These are phyloP conservation scores for Juglanconis sp. DNA, from an alignment of 2,329 filamentous ascomycete genomes.

Conservation along the genomic window DNA sequence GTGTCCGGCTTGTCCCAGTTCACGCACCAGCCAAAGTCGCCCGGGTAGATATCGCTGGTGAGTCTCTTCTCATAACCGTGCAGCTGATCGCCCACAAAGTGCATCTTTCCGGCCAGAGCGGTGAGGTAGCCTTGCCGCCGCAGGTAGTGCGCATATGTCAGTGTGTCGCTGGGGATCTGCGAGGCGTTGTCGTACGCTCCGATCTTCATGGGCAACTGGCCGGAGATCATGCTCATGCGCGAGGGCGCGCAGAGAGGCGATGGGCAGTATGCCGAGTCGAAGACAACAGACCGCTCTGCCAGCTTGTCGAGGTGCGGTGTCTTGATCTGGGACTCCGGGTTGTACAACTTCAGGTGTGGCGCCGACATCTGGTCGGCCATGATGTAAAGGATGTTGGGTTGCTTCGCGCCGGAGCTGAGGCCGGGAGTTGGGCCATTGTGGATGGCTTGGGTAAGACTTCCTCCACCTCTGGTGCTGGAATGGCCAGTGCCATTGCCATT, in stretches of 20 bases:
- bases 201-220: conserved; percentile 87
- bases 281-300: conserved; percentile 78
- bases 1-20: conserved; percentile 91
- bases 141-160: conserved; percentile 90
- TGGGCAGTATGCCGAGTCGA: conserved; percentile 92
- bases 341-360: conserved; percentile 88
- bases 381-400: conserved; percentile 82
- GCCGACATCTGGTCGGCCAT: conserved; percentile 96
- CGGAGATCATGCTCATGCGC: conserved; percentile 91
- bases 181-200: conserved; percentile 89
- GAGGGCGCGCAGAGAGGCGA: conserved; percentile 90
- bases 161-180: conserved; percentile 77
- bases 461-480: conserved; percentile 17
- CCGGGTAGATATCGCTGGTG: conserved; percentile 94
- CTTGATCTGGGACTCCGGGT: conserved; percentile 82
- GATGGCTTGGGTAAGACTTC: conserved; percentile 23
- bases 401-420: conserved; percentile 14
- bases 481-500: conserved; percentile 25
- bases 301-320: conserved; percentile 86
- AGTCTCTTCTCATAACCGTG: conserved; percentile 90
- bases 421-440: conserved; percentile 6
- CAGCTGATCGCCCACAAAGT: conserved; percentile 91
- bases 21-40: conserved; percentile 90
- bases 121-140: conserved; percentile 85
- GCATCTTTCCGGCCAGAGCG: conserved; percentile 91